These are phyloP conservation scores for Neurospora sp. DNA, from an alignment of 495 filamentous ascomycete genomes.

Conservation along the genomic window DNA sequence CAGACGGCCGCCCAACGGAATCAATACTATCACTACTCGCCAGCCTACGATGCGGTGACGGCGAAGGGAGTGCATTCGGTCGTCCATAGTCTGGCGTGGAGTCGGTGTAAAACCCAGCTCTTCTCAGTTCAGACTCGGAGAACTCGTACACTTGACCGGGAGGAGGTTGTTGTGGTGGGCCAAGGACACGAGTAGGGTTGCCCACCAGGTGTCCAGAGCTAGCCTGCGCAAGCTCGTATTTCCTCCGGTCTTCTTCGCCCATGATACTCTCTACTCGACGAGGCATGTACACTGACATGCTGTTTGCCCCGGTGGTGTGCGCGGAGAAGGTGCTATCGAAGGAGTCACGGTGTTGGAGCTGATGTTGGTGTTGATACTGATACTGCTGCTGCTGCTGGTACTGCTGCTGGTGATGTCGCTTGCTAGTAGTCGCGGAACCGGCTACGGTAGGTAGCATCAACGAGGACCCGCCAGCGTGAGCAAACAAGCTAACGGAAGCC, in stretches of 20 bases:
- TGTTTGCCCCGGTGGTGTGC: constrained; percentile 32
- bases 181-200: constrained; percentile 9
- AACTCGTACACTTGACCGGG: constrained; percentile 44
- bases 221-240: constrained; percentile 59
- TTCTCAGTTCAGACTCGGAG: constrained; percentile 38
- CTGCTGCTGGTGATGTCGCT: constrained; percentile 8
- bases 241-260: constrained; percentile 64
- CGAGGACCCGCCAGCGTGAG: neutral
- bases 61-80: neutral
- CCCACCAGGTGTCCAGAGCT: constrained; percentile 37
- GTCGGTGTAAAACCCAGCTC: constrained; percentile 34
- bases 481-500: constrained; percentile 30
- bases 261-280: constrained; percentile 74
- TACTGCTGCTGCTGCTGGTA: constrained; percentile 8
- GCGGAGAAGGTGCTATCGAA: constrained; percentile 61
- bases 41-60: constrained; percentile 13
- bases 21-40: constrained; percentile 23
- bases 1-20: neutral
- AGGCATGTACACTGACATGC: constrained; percentile 61
- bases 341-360: constrained; percentile 52
- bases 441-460: neutral
- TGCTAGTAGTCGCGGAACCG: neutral
- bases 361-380: constrained; percentile 3
- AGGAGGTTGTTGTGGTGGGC: constrained; percentile 38
- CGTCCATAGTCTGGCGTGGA: constrained; percentile 8